phyloP scores from a whole-genome alignment of 2,329 filamentous ascomycete genomes.

The Fusarium siculi region DNA sequence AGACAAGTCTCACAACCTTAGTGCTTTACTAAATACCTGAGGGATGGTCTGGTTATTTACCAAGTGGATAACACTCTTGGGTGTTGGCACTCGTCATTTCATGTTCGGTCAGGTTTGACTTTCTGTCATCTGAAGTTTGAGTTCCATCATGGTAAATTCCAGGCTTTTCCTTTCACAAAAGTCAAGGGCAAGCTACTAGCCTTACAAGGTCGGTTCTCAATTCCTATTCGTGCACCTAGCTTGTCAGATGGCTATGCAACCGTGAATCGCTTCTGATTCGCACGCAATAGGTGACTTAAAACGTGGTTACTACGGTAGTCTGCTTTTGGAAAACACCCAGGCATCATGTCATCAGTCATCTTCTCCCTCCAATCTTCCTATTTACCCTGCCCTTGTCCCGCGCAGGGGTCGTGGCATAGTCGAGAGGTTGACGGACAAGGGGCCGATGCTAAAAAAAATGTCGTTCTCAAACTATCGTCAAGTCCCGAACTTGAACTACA shows the following conservation, averaged over 20 bases:
- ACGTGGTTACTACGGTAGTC: conserved; percentile 7
- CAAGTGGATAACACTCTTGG: neutral
- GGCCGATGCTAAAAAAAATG: neutral
- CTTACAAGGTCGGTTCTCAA: neutral
- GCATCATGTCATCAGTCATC: conserved; percentile 21
- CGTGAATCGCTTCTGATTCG: conserved; percentile 23
- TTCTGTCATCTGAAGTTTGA: neutral
- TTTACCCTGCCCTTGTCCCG: conserved; percentile 4
- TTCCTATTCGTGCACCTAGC: conserved; percentile 18
- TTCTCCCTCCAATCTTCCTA: neutral
- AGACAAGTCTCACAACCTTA: neutral
- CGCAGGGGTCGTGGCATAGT: conserved; percentile 6
- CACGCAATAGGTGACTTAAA: conserved; percentile 6
- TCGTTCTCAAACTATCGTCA: neutral
- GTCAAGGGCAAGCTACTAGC: neutral
- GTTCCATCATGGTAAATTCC: neutral
- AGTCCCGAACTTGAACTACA: conserved; percentile 13
- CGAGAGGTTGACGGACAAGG: conserved; percentile 1
- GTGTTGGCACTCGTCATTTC: conserved; percentile 4
- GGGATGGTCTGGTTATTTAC: neutral
- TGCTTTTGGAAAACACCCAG: neutral
- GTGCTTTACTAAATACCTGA: neutral
- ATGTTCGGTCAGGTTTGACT: neutral
- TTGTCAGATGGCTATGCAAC: conserved; percentile 21
- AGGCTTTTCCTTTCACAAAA: conserved; percentile 1